Evolutionary conservation across 306 rosid species (phyloP).

Genomic region (Arachis stenosperma): DNA sequence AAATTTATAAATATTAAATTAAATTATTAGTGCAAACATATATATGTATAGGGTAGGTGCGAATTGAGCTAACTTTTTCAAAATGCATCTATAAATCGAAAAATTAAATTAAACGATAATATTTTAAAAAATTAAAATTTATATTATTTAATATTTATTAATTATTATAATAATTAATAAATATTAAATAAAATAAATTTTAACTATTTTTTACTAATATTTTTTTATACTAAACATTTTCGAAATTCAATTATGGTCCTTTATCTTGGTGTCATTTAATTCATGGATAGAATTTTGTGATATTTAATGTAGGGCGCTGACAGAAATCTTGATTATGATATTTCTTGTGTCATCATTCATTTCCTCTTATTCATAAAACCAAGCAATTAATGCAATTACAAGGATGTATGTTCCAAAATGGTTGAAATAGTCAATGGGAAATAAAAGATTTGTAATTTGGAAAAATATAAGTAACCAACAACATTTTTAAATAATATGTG

Average conservation of each 20-base stretch:
- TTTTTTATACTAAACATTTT: too few species aligned
- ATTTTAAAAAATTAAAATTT: too few species aligned
- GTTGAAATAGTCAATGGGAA: too few species aligned
- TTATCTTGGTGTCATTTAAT: not conserved
- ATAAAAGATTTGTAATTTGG: too few species aligned
- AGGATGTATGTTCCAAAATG: too few species aligned
- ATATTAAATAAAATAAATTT: too few species aligned
- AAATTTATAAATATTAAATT: too few species aligned
- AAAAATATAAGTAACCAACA: too few species aligned
- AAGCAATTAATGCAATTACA: not conserved
- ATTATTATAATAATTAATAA: too few species aligned
- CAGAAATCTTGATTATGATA: conserved; percentile 1
- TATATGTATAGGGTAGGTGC: not conserved
- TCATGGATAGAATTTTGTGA: not conserved
- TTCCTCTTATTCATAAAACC: not conserved
- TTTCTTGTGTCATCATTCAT: not conserved
- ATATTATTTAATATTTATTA: too few species aligned
- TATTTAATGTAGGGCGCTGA: not conserved
- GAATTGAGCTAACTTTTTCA: not conserved
- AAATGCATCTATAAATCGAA: not conserved
- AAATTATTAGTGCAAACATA: not conserved
- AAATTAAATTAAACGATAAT: not conserved
- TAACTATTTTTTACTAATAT: too few species aligned
- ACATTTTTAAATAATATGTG: too few species aligned
- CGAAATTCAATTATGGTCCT: not conserved